Conservation (phyloP, 129 eudicot species). For the Calendula officinalis region DNA sequence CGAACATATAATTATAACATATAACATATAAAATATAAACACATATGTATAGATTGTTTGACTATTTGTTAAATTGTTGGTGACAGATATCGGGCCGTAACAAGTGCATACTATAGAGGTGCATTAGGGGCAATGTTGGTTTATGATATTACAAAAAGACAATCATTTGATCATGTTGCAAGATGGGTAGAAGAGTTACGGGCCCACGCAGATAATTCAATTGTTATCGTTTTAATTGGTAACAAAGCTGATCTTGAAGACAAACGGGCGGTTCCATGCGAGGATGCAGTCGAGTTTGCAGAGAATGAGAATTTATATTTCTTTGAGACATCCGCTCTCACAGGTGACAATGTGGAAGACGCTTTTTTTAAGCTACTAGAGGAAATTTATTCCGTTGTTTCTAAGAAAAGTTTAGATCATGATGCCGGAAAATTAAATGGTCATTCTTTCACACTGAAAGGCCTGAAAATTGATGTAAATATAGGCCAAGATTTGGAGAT, state of each 20-base stretch:
- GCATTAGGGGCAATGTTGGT: slow-evolving; percentile 50
- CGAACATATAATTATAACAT: too few species aligned
- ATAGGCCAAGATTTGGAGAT: slow-evolving; percentile 55
- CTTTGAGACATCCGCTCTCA: slow-evolving; percentile 78
- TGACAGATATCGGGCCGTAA: slow-evolving; percentile 72
- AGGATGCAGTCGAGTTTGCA: slow-evolving; percentile 70
- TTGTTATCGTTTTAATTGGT: slow-evolving; percentile 63
- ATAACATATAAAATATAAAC: too few species aligned
- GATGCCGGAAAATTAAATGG: slow-evolving; percentile 30
- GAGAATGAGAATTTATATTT: slow-evolving; percentile 56
- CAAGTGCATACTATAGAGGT: slow-evolving; percentile 89
- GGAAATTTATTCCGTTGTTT: slow-evolving; percentile 48
- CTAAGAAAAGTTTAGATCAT: slow-evolving; percentile 59
- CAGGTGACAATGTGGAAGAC: slow-evolving; percentile 74
- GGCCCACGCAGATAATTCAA: slow-evolving; percentile 62
- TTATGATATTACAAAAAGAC: slow-evolving; percentile 48
- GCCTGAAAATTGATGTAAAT: slow-evolving; percentile 52
- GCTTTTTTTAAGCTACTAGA: slow-evolving; percentile 63
- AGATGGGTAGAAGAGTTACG: slow-evolving; percentile 85
- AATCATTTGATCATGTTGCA: slow-evolving; percentile 62
- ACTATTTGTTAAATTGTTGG: neutral
- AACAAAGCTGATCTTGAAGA: slow-evolving; percentile 74
- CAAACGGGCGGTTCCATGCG: slow-evolving; percentile 52
- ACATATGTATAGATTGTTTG: too few species aligned
- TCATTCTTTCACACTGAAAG: slow-evolving; percentile 32